Base-by-base conservation (phyloP, 2,329 filamentous ascomycete genomes). In the Penicillium thymicola region DNA sequence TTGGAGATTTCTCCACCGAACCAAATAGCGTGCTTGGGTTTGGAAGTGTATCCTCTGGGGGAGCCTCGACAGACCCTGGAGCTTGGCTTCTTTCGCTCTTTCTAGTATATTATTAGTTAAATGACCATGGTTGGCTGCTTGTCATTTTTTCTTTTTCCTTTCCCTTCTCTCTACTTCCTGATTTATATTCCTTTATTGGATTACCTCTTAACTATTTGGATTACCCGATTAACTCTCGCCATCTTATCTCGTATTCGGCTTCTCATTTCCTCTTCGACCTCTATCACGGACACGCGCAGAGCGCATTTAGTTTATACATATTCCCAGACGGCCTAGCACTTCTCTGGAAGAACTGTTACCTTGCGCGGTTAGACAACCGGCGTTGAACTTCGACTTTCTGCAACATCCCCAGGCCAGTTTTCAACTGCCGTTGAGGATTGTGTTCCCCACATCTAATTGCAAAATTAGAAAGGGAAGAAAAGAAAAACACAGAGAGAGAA, bases 351-450 rank as follows among this genome's bases (percentile, higher is more conserved):
- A 55, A 65, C 57, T 59, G 49, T 57, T 54, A 59, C 56, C 43
- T 50, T 46, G 38, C 27, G 11, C 44, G 45, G 59, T 55, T 51
- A 48, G 53, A 52, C 46, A 58, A 41, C 51, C 52, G 44, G 49
- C 41, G 44, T 36, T 50, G 45, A 55, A 43, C 49, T 32, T 55
- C 60, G 46, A 55, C 45, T 28, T 52, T 59, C 59, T 62, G 60
- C 62, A 63, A 62, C 47, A 57, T 51, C 44, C 51, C 63, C 59
- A 62, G 68, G 28, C 65, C 64, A 48, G 59, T 67, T 70, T 64
- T 53, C 61, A 67, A 70, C 62, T 57, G 58, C 60, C 56, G 57
- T 68, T 62, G 59, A 65, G 51, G 52, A 57, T 60, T 64, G 61
- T 61, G 59, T 61, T 61, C 60, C 60, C 60, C 57, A 59, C 57